Percentiles rank a stretch among this genome's conserved stretches.
These are phyloP conservation scores for Cladosporium sp. DNA, from an alignment of 2,329 filamentous ascomycete genomes.

Conservation along the genomic window DNA sequence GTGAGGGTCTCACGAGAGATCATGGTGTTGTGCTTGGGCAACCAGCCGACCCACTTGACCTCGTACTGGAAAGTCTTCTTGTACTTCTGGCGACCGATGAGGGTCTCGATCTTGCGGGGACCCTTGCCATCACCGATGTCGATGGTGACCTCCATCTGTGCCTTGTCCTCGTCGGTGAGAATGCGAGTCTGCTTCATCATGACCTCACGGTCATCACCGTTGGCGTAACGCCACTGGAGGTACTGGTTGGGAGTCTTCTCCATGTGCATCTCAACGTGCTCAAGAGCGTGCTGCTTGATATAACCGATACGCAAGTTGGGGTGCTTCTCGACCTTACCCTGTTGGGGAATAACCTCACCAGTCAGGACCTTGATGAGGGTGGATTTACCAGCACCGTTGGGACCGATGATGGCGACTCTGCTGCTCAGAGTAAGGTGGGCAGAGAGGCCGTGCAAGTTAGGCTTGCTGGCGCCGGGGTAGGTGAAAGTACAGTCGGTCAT, in stretches of 20 bases:
- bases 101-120: constrained; percentile 69
- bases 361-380: constrained; percentile 97
- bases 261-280: constrained; percentile 99
- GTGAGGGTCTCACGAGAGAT: constrained; percentile 88
- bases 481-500: constrained; percentile 89
- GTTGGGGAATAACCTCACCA: constrained; percentile 78
- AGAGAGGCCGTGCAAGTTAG: constrained; percentile 81
- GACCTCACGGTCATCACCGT: constrained; percentile 95
- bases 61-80: constrained; percentile 99
- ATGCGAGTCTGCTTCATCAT: constrained; percentile 96
- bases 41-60: constrained; percentile 83
- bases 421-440: constrained; percentile 85
- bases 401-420: constrained; percentile 90
- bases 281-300: constrained; percentile 97
- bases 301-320: constrained; percentile 98
- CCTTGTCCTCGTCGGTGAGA: constrained; percentile 76
- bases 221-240: constrained; percentile 95
- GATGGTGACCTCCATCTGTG: constrained; percentile 86
- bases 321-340: constrained; percentile 92
- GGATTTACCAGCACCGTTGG: constrained; percentile 96
- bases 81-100: constrained; percentile 96
- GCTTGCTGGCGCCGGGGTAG: constrained; percentile 86
- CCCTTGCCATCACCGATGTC: constrained; percentile 81
- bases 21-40: constrained; percentile 90
- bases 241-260: constrained; percentile 99